Base-by-base conservation (phyloP, 768 basidiomycete genomes). In the Tylopilus sp. region DNA sequence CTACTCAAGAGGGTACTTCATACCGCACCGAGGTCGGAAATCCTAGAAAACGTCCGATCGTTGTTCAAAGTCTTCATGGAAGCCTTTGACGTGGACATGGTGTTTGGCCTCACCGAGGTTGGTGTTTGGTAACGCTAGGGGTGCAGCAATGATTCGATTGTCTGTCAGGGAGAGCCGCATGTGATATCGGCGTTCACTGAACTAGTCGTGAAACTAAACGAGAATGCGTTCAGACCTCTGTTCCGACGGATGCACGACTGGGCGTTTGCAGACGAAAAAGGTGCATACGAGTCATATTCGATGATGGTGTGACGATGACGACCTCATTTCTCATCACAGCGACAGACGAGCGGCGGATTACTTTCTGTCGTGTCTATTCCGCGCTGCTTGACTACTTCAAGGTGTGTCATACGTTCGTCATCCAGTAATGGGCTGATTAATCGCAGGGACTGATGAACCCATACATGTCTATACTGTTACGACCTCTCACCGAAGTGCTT, bases 171-270 rank as follows among this genome's bases (percentile, higher is more conserved):
- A n/a, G 80, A 85, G 67, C 59, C 66, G 8, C 66, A 69, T 38
- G 72, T 82, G 11, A 82, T 90, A 52, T 67, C 78, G 2, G 86
- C 94, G 0, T 98, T 97, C 78, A 78, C 86, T 12, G 91, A 96
- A 68, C 74, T 98, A 10, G 89, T 94, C 12, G 83, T 92, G 49
- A 98, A 98, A 70, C 76, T 99, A 48, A 97, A 95, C 63, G 97
- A 98, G 61, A 82, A 83, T 0, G 80, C 87, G 0, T 98, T 99
- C 83, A 81, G 84, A 56, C 94, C 96, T 1, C 74, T 98, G 16
- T 96, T 98, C 80, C 84, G 93, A 50, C 85, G 86, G 49, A 70
- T 95, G 52, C 93, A 91, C 63, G 97, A 99, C 66, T 99, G 97
- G 97, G 93, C 93, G 0, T 94, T 94, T 62, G 79, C 78, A 1